Percentiles rank a stretch among this genome's conserved stretches.
phyloP scores from a whole-genome alignment of 192 early-diverging fungal genomes.

The Coemansia asiatica region DNA sequence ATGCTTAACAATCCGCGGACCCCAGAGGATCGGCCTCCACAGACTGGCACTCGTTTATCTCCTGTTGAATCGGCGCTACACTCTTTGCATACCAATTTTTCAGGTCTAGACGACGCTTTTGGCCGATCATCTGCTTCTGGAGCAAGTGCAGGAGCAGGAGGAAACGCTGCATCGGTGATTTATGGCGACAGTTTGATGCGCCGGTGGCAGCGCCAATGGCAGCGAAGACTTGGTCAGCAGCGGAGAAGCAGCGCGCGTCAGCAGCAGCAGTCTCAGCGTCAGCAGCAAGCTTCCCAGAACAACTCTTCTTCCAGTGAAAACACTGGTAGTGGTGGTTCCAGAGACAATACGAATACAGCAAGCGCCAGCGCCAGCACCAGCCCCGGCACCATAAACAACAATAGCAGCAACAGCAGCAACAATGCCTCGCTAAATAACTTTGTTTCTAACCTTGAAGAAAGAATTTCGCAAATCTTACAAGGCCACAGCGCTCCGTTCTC shows the following conservation, averaged over 20 bases:
- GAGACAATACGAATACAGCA: background rate
- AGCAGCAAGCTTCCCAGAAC: background rate
- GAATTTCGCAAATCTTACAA: background rate
- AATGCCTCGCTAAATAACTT: background rate
- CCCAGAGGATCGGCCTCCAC: background rate
- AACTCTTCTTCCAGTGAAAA: background rate
- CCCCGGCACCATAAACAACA: background rate
- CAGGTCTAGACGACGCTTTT: background rate
- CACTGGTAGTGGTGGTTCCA: background rate
- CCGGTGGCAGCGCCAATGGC: background rate
- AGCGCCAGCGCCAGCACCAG: background rate
- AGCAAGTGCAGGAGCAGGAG: too few species aligned
- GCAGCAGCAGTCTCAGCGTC: background rate
- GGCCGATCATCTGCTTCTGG: background rate
- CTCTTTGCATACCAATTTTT: background rate
- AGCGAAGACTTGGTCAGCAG: background rate
- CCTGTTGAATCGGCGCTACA: background rate
- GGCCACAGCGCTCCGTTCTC: background rate
- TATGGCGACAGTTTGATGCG: background rate
- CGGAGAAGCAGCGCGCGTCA: background rate
- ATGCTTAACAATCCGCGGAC: background rate
- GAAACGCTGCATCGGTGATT: too few species aligned
- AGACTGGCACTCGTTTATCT: background rate
- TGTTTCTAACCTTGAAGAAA: background rate
- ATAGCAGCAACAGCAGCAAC: constrained; percentile 5